Conservation (phyloP, 108 stramenopile genomes). For the Skeletonema grethae region DNA sequence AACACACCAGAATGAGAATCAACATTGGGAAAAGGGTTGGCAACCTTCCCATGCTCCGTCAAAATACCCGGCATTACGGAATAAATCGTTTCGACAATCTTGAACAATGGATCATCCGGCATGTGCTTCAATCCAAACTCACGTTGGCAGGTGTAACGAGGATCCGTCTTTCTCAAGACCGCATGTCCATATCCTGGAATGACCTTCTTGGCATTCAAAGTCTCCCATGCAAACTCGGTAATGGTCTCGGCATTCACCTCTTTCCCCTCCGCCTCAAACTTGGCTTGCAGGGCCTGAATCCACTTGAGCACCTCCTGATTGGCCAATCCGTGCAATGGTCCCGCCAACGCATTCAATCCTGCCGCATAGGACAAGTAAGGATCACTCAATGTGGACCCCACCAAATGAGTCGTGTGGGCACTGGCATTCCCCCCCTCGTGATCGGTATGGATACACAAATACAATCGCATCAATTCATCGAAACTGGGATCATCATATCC, state of each 20-base stretch:
- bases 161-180: slow-evolving; percentile 98
- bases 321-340: slow-evolving; percentile 98
- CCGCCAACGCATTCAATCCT: slow-evolving; percentile 97
- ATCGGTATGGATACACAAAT: slow-evolving; percentile 99
- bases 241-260: slow-evolving; percentile 96
- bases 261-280: slow-evolving; percentile 95
- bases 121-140: slow-evolving; percentile 99
- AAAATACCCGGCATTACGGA: slow-evolving; percentile 97
- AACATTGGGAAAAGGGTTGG: slow-evolving; percentile 99
- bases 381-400: slow-evolving; percentile 95
- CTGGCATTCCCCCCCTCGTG: slow-evolving; percentile 99
- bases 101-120: slow-evolving; percentile 98
- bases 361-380: slow-evolving; percentile 95
- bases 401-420: slow-evolving; percentile 98
- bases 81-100: slow-evolving; percentile 99
- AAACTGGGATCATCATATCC: slow-evolving; percentile 93
- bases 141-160: slow-evolving; percentile 98
- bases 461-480: slow-evolving; percentile 99
- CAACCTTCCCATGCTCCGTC: slow-evolving; percentile 98
- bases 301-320: slow-evolving; percentile 99
- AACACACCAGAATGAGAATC: slow-evolving; percentile 98
- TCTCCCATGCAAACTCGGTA: slow-evolving; percentile 99
- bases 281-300: slow-evolving; percentile 93
- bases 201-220: slow-evolving; percentile 98
- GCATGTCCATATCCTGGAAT: slow-evolving; percentile 99